phyloP scores from a whole-genome alignment of 2,329 filamentous ascomycete genomes.

The Penicillium digitatum region DNA sequence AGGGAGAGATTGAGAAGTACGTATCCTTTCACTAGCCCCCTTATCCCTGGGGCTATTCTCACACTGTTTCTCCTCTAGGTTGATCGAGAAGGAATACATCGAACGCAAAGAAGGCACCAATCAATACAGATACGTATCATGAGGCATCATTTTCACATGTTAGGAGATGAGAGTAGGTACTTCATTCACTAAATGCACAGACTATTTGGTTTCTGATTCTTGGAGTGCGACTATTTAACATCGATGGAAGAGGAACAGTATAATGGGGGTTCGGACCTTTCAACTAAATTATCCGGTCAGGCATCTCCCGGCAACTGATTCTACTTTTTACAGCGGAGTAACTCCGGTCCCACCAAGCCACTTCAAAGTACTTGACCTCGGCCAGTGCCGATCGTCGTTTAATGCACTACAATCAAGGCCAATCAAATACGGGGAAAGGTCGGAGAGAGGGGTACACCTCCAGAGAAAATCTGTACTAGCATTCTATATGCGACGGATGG shows the following conservation, averaged over 20 bases:
- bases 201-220: not conserved
- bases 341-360: not conserved
- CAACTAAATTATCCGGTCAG: too few relatives aligned
- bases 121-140: slow-evolving; percentile 68
- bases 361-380: not conserved
- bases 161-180: slow-evolving; percentile 1
- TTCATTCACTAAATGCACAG: not conserved
- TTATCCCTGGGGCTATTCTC: not conserved
- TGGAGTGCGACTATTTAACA: not conserved
- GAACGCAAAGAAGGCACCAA: slow-evolving; percentile 66
- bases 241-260: too few relatives aligned
- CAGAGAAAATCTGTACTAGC: not conserved
- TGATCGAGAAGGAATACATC: slow-evolving; percentile 92
- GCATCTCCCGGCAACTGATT: not conserved
- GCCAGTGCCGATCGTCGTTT: not conserved
- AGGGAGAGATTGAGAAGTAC: slow-evolving; percentile 93
- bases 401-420: not conserved
- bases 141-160: slow-evolving; percentile 11
- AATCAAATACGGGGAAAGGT: not conserved
- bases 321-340: not conserved
- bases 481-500: not conserved
- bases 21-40: slow-evolving; percentile 32
- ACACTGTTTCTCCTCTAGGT: slow-evolving; percentile 44
- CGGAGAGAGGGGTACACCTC: not conserved
- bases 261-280: too few relatives aligned